phyloP scores from a whole-genome alignment of 768 basidiomycete species.

The Tulasnella calospora region DNA sequence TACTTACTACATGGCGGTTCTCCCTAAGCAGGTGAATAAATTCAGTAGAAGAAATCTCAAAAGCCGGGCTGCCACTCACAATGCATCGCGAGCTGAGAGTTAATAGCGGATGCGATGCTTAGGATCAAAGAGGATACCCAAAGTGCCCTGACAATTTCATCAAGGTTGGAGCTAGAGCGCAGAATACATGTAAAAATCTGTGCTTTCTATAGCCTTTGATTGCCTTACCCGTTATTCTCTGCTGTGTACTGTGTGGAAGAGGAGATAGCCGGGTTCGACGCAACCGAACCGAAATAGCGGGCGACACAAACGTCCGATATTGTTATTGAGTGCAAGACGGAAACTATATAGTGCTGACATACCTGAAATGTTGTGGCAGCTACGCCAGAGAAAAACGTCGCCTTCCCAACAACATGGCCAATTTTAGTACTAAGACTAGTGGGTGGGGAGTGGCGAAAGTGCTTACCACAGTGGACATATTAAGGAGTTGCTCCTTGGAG shows the following conservation, averaged over 20 bases:
- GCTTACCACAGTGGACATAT: constrained; percentile 24
- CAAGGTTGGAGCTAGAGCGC: background rate
- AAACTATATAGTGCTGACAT: too few relatives aligned
- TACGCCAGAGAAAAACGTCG: constrained; percentile 5
- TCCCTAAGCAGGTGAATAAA: background rate
- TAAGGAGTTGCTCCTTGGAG: constrained; percentile 12
- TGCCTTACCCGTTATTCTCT: background rate
- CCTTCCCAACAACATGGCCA: background rate
- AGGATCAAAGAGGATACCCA: constrained; percentile 28
- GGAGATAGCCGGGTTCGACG: too few relatives aligned
- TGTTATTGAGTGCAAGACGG: too few relatives aligned
- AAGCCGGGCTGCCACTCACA: background rate
- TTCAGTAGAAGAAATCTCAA: too few relatives aligned
- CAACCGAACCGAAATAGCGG: too few relatives aligned
- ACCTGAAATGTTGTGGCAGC: background rate
- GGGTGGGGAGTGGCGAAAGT: background rate
- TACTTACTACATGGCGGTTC: constrained; percentile 26
- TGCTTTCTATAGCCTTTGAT: too few relatives aligned
- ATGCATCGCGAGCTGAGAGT: constrained; percentile 27
- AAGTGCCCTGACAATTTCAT: constrained; percentile 16
- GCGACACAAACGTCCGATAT: too few relatives aligned
- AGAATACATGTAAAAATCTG: background rate
- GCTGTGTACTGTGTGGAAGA: background rate
- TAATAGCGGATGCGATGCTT: constrained; percentile 26
- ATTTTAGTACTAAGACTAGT: background rate